A percentile compares a stretch with the other conserved stretches of the same genome.
Conservation (phyloP, 2,329 filamentous ascomycete genomes). For the Fusarium mundagurra region DNA sequence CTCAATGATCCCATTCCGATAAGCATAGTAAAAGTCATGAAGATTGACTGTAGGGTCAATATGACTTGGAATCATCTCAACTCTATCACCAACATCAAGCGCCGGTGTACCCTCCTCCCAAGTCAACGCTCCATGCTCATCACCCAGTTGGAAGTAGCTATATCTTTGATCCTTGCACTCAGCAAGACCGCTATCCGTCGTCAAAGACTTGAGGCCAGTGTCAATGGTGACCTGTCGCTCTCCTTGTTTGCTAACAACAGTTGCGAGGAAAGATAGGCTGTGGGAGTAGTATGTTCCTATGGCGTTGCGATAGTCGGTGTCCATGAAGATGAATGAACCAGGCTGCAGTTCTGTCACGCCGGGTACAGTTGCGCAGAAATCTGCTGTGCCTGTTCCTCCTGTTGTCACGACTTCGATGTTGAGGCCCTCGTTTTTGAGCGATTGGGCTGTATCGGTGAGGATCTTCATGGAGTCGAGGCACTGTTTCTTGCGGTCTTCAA, state of each 20-base stretch:
- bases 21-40: constrained; percentile 32
- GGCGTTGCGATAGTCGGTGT: constrained; percentile 64
- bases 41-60: constrained; percentile 36
- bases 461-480: constrained; percentile 26
- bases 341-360: constrained; percentile 65
- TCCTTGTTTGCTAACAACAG: constrained; percentile 26
- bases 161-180: constrained; percentile 34
- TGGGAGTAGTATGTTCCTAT: constrained; percentile 60
- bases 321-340: constrained; percentile 66
- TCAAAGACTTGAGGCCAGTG: constrained; percentile 23
- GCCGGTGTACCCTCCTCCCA: constrained; percentile 16
- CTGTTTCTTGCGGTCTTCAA: constrained; percentile 21
- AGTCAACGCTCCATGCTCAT: constrained; percentile 27
- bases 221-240: constrained; percentile 31
- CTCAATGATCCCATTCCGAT: constrained; percentile 11
- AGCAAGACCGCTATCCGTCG: constrained; percentile 27
- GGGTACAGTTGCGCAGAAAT: constrained; percentile 61
- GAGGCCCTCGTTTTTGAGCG: neutral
- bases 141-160: neutral
- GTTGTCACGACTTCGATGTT: constrained; percentile 26
- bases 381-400: constrained; percentile 40
- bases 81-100: constrained; percentile 16
- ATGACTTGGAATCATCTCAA: constrained; percentile 36
- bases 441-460: constrained; percentile 9
- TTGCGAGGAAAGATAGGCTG: constrained; percentile 43